Evolutionary conservation across 257 asterid genomes (phyloP), one percentile per base, ranked within the genome.

Genomic region (Solanum gandarillasii): DNA sequence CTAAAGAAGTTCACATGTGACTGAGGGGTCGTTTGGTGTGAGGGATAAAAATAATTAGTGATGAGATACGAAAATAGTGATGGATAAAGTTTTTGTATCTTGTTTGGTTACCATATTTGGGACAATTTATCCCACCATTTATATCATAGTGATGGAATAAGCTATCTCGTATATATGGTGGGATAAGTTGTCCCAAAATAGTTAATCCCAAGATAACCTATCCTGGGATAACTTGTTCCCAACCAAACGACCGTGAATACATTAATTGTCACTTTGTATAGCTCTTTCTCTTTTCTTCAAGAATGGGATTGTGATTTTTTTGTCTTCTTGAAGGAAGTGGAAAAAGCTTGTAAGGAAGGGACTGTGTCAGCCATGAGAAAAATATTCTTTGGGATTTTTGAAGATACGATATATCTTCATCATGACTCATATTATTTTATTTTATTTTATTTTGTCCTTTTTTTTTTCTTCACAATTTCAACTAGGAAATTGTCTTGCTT

Each of bases 361-460:
- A n/a, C 13, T 65, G 31, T 83, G 85, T 86, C 86, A 87, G 88
- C 91, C 93, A 86, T 91, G 70, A 86, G 87, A 90, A 90, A 74
- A 74, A 36, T 10, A 87, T 87, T 87, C 85, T 89, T 55, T 90
- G 86, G 91, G 85, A 82, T 82, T 82, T 81, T 82, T 82, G 43
- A 82, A 82, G 86, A 82, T 48, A 82, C 41, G 18, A 48, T 48
- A 46, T 46, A 82, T 82, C 86, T 82, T 82, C 86, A 31, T 48
- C 31, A 29, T 82, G 43, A 82, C 70, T 48, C 86, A 18, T 82
- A 29, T 8, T 72, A 55, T 79, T 43, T n/a, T 52, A 52, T 6
- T 41, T n/a, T 52, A 52, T 5, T 52, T 52, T 52, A 43, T 25
- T 82, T 29, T 82, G 27, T 48, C 32, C 52, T 0, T 16, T 48